Base-by-base conservation (phyloP, 2,329 filamentous ascomycete genomes). In the Stemphylium vesicarium region DNA sequence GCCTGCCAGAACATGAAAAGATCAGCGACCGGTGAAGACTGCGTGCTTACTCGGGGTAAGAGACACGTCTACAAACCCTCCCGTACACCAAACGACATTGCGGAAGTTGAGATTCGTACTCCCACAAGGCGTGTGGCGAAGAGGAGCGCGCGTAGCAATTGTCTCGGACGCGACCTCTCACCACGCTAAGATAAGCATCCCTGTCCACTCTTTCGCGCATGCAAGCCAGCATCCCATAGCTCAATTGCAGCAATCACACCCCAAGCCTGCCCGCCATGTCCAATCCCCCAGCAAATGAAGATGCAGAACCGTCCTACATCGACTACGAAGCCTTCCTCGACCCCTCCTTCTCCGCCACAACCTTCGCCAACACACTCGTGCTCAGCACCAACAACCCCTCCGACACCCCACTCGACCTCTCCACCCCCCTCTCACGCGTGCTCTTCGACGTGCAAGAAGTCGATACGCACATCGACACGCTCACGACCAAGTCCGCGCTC, bases 371-470 rank as follows among this genome's bases (percentile, higher is more conserved):
- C 75, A 85, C 86, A 22, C 87, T 99, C 55, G 90, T 98, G 43
- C 86, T 93, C 53, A 84, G 88, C 35, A 98, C 94, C 50, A 98
- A 98, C 81, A 96, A 97, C 78, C 84, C 92, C 54, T 91, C 89
- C 64, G 95, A 98, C 77, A 88, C 88, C 1, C 90, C 92, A 6
- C 85, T 98, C 67, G 95, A 99, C 75, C 89, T 99, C 53, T 94
- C 92, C 5, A 98, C 95, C 13, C 94, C 95, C 2, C 84, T 99
- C 42, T 96, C 93, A 4, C 87, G 92, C 50, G 93, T 97, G 4
- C 86, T 98, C 6, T 99, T 99, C 77, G 95, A 99, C 77, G 88
- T 95, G 3, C 95, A 98, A 73, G 95, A 98, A 77, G 89, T 99
- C 63, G 94, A 98, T 77, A 96, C 93, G 0, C 92, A 96, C 73